Conservation (phyloP, 2,329 filamentous ascomycete genomes). For the Aspergillus quadrilineatus region DNA sequence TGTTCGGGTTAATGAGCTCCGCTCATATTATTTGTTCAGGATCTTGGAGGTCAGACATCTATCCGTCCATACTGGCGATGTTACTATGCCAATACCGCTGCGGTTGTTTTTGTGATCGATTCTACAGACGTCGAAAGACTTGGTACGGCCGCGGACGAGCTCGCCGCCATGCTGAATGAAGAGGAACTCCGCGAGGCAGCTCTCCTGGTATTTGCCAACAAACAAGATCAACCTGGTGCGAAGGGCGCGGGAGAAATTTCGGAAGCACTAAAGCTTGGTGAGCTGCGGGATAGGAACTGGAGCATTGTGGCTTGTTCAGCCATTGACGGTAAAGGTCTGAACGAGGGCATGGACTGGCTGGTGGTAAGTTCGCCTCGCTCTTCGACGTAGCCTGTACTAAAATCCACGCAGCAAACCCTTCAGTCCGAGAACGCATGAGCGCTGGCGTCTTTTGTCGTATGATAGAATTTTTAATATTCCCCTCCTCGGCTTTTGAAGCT, state of each 20-base stretch:
- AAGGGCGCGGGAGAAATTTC: slow-evolving; percentile 97
- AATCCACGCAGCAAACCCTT: slow-evolving; percentile 41
- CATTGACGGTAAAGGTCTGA: slow-evolving; percentile 90
- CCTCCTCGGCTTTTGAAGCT: slow-evolving; percentile 23
- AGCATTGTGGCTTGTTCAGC: slow-evolving; percentile 97
- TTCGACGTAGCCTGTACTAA: slow-evolving; percentile 13
- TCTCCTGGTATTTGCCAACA: slow-evolving; percentile 94
- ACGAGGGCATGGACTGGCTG: slow-evolving; percentile 98
- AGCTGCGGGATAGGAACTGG: slow-evolving; percentile 96
- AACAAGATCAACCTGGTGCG: slow-evolving; percentile 95
- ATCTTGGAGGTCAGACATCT: slow-evolving; percentile 95
- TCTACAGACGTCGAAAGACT: slow-evolving; percentile 95
- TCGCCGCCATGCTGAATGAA: slow-evolving; percentile 93
- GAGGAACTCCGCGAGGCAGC: slow-evolving; percentile 93
- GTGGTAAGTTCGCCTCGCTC: slow-evolving; percentile 60
- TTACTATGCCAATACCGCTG: slow-evolving; percentile 98
- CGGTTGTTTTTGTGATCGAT: slow-evolving; percentile 98
- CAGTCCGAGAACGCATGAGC: slow-evolving; percentile 45
- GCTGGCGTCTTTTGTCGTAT: slow-evolving; percentile 29
- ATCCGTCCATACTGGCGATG: slow-evolving; percentile 99
- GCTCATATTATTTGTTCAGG: slow-evolving; percentile 48
- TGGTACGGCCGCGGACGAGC: slow-evolving; percentile 86
- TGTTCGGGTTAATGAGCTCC: background rate
- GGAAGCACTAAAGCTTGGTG: slow-evolving; percentile 83
- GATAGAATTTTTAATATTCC: slow-evolving; percentile 35